A percentile compares a stretch with the other conserved stretches of the same genome.
Evolutionary conservation across 225 moss, liverwort and hornwort species (phyloP).

Genomic region (Thuidium tamariscinum): DNA sequence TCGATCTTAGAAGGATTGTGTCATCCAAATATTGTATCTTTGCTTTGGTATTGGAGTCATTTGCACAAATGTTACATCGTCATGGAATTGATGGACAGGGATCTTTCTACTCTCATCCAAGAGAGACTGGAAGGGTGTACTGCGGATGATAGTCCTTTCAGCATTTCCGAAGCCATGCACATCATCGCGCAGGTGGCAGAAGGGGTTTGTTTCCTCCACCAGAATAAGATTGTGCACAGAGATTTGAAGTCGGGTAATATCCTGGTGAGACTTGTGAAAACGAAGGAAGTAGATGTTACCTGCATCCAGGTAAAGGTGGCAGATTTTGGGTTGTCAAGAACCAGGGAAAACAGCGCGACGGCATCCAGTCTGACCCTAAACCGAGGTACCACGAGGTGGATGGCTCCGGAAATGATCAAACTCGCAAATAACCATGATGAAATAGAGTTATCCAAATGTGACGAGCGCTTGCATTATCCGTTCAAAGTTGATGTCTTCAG

Average conservation of each 20-base stretch:
- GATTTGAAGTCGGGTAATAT: neutral
- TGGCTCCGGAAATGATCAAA: neutral
- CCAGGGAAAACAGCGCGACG: neutral
- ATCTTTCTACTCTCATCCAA: neutral
- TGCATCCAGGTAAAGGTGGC: neutral
- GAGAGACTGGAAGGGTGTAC: neutral
- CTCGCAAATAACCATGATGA: neutral
- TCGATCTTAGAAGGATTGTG: neutral
- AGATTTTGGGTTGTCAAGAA: neutral
- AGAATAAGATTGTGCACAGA: neutral
- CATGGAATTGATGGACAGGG: neutral
- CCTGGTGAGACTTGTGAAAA: neutral
- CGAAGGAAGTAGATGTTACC: neutral
- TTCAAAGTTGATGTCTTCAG: neutral
- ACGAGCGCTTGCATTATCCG: neutral
- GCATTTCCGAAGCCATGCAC: neutral
- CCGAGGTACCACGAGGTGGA: neutral
- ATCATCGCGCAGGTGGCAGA: neutral
- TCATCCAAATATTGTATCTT: neutral
- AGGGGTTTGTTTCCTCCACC: neutral
- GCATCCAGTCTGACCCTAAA: neutral
- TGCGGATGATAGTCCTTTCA: neutral
- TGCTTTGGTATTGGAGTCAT: neutral
- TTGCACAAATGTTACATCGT: neutral
- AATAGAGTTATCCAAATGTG: neutral